These are phyloP conservation scores for Haematococcus sp. DNA, from an alignment of 139 green algal species.

Conservation along the genomic window DNA sequence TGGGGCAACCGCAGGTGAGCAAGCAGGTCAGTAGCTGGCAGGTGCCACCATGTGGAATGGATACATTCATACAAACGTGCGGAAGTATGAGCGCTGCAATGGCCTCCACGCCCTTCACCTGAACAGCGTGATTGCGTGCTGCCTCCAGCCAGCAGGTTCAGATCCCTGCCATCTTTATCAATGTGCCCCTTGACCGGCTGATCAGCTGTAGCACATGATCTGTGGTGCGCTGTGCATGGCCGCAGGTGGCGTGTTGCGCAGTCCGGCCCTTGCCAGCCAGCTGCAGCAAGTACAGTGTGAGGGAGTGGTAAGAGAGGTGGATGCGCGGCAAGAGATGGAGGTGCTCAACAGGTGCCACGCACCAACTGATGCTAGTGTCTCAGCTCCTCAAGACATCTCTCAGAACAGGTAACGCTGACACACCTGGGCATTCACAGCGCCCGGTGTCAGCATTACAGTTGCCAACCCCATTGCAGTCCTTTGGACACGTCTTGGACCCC, in stretches of 20 bases:
- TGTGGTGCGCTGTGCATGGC: constrained; percentile 42
- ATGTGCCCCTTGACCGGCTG: background rate
- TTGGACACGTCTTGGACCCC: constrained; percentile 20
- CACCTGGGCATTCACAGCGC: constrained; percentile 39
- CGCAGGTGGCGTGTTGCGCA: constrained; percentile 30
- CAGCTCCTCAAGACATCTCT: background rate
- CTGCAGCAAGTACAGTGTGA: no score
- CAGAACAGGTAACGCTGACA: background rate
- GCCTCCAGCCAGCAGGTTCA: background rate
- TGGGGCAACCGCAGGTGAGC: background rate
- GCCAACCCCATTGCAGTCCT: constrained; percentile 42
- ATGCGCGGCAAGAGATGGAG: no score
- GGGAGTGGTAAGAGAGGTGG: no score
- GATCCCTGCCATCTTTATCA: background rate
- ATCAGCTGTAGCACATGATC: background rate
- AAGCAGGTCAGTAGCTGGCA: no score
- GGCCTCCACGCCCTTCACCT: background rate
- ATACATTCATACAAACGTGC: no score
- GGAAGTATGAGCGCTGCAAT: no score
- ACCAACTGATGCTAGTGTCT: background rate
- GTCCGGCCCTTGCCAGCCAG: constrained; percentile 41
- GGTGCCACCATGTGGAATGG: no score
- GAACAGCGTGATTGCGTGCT: background rate
- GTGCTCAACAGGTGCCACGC: no score
- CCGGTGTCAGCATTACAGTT: constrained; percentile 43